These are phyloP conservation scores for Solanum stenotomum DNA, from an alignment of 257 asterid species.

Conservation along the genomic window DNA sequence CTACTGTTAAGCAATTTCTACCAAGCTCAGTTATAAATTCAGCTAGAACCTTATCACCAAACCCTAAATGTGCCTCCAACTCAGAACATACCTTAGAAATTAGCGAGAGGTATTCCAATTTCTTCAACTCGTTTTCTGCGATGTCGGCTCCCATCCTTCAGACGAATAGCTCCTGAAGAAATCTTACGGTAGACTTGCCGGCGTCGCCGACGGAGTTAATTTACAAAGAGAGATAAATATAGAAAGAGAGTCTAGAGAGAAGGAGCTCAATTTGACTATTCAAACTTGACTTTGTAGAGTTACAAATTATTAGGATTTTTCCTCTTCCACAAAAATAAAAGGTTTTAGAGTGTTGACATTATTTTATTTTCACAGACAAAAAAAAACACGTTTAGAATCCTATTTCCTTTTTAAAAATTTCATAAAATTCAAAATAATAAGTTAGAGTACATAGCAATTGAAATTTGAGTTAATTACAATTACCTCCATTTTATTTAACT, in stretches of 20 bases:
- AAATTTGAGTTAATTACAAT: neutral
- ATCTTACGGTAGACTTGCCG: neutral
- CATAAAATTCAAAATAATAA: neutral
- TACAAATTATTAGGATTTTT: neutral
- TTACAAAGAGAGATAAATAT: neutral
- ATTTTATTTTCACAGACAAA: neutral
- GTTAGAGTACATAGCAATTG: neutral
- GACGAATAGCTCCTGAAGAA: neutral
- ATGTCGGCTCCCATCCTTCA: constrained; percentile 29
- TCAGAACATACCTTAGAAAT: constrained; percentile 83
- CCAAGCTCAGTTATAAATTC: constrained; percentile 78
- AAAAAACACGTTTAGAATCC: neutral
- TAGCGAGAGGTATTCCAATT: constrained; percentile 59
- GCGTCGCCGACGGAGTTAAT: neutral
- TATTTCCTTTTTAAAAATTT: neutral
- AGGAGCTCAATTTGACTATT: neutral
- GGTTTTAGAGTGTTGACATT: neutral
- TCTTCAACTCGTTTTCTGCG: constrained; percentile 47
- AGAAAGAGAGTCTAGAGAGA: neutral
- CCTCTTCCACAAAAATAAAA: neutral
- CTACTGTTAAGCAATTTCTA: constrained; percentile 38
- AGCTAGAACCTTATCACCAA: constrained; percentile 62
- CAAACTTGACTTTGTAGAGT: neutral
- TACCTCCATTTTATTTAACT: neutral
- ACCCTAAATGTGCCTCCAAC: constrained; percentile 61